Evolutionary conservation across 768 basidiomycete genomes (phyloP).

Genomic region (Clitopilus passeckerianus): DNA sequence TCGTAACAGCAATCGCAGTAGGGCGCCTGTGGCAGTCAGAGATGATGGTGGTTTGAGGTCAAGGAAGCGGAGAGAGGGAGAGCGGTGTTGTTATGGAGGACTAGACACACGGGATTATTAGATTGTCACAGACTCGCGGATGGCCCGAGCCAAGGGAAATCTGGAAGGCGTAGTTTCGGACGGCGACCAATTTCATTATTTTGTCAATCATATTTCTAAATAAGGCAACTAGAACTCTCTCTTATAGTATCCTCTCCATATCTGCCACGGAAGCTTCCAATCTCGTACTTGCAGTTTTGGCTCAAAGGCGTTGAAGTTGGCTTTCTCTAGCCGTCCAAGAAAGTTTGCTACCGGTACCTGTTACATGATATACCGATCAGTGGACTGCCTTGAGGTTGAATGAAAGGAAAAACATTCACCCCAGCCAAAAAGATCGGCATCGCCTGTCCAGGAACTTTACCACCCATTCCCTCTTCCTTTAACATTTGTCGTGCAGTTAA

Average conservation of each 20-base stretch:
- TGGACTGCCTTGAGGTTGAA: conserved; percentile 1
- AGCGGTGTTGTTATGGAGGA: conserved; percentile 16
- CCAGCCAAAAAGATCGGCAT: conserved; percentile 71
- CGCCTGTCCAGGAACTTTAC: conserved; percentile 48
- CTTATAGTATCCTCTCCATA: conserved; percentile 43
- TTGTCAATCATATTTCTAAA: conserved; percentile 24
- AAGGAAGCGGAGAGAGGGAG: conserved; percentile 5
- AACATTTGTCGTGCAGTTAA: conserved; percentile 70
- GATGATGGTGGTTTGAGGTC: conserved; percentile 2
- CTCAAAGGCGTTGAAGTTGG: conserved; percentile 70
- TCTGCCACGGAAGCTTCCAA: conserved; percentile 75
- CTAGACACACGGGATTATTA: conserved; percentile 10
- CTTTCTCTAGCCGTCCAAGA: conserved; percentile 61
- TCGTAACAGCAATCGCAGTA: conserved; percentile 5
- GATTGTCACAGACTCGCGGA: background rate
- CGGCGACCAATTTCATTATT: conserved; percentile 34
- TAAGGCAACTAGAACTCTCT: conserved; percentile 29
- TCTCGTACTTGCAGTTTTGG: conserved; percentile 58
- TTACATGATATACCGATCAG: conserved; percentile 12
- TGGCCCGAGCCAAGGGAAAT: conserved; percentile 19
- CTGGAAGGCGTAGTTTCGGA: conserved; percentile 27
- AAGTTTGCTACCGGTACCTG: conserved; percentile 68
- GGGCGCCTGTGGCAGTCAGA: conserved; percentile 3
- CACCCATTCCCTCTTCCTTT: conserved; percentile 40
- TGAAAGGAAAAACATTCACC: conserved; percentile 40